Conservation (phyloP, 73 alveolate genomes). For the Loxodes magnus region DNA sequence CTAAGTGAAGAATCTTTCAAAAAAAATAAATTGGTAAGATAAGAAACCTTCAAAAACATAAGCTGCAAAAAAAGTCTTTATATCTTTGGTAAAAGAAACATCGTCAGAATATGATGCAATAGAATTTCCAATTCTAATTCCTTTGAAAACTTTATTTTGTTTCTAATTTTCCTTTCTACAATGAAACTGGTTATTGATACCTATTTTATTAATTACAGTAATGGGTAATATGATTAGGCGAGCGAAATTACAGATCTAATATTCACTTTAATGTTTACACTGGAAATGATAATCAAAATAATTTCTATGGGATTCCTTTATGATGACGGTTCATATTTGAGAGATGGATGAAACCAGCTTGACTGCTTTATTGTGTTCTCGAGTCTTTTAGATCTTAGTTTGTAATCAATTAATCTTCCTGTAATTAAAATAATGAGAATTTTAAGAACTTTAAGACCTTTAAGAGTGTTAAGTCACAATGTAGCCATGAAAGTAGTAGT, state of each 20-base stretch:
- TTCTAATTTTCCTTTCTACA: constrained; percentile 2
- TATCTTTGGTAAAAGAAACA: not conserved
- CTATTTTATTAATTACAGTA: constrained; percentile 9
- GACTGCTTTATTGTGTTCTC: constrained; percentile 39
- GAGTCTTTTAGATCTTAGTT: constrained; percentile 22
- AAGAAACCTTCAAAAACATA: no score
- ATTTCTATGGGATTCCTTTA: constrained; percentile 60
- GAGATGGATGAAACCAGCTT: constrained; percentile 42
- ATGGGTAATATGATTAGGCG: not conserved
- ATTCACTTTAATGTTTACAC: constrained; percentile 23
- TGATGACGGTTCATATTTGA: constrained; percentile 47
- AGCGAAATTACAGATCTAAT: constrained; percentile 46
- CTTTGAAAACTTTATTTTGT: not conserved
- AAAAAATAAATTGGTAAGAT: no score
- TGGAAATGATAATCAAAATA: constrained; percentile 50
- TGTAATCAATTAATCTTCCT: constrained; percentile 31
- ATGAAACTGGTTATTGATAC: constrained; percentile 31
- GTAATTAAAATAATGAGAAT: constrained; percentile 72
- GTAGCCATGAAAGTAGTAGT: constrained; percentile 73
- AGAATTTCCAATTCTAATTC: not conserved
- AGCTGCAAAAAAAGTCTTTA: not conserved
- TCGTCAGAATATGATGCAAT: not conserved
- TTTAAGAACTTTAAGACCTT: constrained; percentile 79
- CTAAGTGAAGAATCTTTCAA: no score
- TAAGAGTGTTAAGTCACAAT: constrained; percentile 73